Conservation (phyloP, 2,329 filamentous ascomycete genomes). For the Pseudogymnoascus sp. region DNA sequence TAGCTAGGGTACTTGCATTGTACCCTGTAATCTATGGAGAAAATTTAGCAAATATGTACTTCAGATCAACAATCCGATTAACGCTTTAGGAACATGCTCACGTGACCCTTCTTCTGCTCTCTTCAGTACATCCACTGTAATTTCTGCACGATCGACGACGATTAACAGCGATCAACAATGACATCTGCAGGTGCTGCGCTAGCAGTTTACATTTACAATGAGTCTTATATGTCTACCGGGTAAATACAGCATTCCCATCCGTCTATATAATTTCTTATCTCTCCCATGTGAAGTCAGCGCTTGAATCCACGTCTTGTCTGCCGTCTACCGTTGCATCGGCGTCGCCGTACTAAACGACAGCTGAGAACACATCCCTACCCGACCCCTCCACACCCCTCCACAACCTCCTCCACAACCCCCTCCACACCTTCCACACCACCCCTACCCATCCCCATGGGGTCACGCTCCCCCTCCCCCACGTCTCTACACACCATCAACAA, state of each 20-base stretch:
- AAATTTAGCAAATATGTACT: background rate
- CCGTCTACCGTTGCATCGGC: background rate
- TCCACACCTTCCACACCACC: background rate
- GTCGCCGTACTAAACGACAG: background rate
- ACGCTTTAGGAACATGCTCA: background rate
- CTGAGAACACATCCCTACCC: background rate
- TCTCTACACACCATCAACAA: background rate
- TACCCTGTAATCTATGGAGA: background rate
- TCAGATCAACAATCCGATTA: background rate
- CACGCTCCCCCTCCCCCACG: background rate
- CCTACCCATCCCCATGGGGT: background rate
- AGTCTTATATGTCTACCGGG: background rate
- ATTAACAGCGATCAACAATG: background rate
- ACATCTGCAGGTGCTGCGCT: background rate
- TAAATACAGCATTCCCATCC: background rate
- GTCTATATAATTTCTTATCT: background rate
- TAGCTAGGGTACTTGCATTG: background rate
- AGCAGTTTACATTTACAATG: background rate
- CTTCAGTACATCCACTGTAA: background rate
- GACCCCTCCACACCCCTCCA: background rate
- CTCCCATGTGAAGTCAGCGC: background rate
- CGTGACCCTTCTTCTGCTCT: background rate
- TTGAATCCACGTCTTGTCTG: background rate
- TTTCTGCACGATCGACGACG: background rate
- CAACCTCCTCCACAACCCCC: background rate